Percentiles rank a stretch among this genome's conserved stretches.
Evolutionary conservation across 805 yeast genomes (phyloP).

Genomic region (Schwanniomyces sp.): DNA sequence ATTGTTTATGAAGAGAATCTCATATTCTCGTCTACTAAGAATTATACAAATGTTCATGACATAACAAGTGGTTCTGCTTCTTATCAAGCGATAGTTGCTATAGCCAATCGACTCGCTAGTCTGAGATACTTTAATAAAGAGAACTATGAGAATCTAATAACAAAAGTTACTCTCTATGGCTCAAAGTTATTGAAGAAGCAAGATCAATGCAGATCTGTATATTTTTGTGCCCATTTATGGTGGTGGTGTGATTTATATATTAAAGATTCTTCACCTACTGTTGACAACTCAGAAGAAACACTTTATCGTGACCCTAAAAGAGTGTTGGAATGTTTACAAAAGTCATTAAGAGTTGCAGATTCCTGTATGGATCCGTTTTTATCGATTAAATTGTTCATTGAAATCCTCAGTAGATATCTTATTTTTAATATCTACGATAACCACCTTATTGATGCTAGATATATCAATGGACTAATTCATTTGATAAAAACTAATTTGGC

Average conservation of each 20-base stretch:
- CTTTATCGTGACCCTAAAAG: constrained; percentile 56
- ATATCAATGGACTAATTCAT: constrained; percentile 84
- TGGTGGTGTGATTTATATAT: constrained; percentile 69
- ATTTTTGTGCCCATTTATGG: constrained; percentile 88
- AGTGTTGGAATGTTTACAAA: constrained; percentile 87
- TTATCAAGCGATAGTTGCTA: constrained; percentile 46
- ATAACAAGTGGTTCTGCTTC: constrained; percentile 48
- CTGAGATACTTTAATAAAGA: constrained; percentile 53
- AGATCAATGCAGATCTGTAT: constrained; percentile 92
- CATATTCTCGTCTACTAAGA: constrained; percentile 18
- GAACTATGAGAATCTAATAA: constrained; percentile 77
- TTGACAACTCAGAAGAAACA: constrained; percentile 41
- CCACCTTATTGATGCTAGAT: constrained; percentile 64
- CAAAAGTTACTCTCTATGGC: constrained; percentile 83
- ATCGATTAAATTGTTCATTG: constrained; percentile 81
- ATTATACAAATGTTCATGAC: constrained; percentile 32
- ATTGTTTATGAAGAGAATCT: constrained; percentile 72
- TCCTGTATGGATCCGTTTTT: constrained; percentile 82
- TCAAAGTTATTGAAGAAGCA: constrained; percentile 87
- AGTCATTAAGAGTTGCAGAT: constrained; percentile 87
- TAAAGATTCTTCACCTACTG: constrained; percentile 28
- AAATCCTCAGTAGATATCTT: constrained; percentile 81
- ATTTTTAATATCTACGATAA: constrained; percentile 85
- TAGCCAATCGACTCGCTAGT: constrained; percentile 45
- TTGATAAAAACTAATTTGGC: constrained; percentile 68